These are phyloP conservation scores for Sphagnum contortum DNA, from an alignment of 225 moss, liverwort and hornwort genomes.

Conservation along the genomic window DNA sequence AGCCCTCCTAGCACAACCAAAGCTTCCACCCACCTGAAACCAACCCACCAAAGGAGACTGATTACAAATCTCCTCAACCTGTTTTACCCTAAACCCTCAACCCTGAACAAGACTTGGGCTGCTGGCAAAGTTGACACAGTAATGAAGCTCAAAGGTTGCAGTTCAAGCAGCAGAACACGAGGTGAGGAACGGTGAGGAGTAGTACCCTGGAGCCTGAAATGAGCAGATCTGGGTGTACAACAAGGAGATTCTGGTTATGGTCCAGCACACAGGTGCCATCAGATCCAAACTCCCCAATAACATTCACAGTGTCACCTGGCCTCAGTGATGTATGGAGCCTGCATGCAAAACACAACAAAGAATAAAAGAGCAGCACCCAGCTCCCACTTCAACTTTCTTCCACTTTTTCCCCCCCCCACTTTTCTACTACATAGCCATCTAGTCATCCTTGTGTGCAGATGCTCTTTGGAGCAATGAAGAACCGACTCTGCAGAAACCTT, in stretches of 20 bases:
- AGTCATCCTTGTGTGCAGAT: no score
- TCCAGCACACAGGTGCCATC: conserved; percentile 37
- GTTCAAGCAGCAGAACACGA: no score
- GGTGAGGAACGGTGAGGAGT: no score
- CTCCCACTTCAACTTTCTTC: not conserved
- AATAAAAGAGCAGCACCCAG: not conserved
- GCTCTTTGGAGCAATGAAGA: no score
- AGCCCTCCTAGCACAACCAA: conserved; percentile 34
- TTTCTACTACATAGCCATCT: no score
- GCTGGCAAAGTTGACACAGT: no score
- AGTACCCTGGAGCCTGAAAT: conserved; percentile 43
- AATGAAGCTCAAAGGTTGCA: no score
- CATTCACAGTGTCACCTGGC: conserved; percentile 47
- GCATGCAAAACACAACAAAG: conserved; percentile 2
- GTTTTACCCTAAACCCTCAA: not conserved
- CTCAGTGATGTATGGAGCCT: conserved; percentile 32
- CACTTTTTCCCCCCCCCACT: no score
- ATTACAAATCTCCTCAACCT: not conserved
- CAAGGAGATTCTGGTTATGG: conserved; percentile 28
- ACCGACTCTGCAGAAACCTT: no score
- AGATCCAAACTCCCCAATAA: conserved; percentile 37
- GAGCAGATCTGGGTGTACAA: conserved; percentile 43
- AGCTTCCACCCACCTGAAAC: conserved; percentile 38
- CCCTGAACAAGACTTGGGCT: no score
- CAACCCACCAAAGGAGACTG: not conserved